Evolutionary conservation across 2,329 filamentous ascomycete species (phyloP), one percentile per base, ranked within the genome.

Genomic region (Arthroderma sp.): DNA sequence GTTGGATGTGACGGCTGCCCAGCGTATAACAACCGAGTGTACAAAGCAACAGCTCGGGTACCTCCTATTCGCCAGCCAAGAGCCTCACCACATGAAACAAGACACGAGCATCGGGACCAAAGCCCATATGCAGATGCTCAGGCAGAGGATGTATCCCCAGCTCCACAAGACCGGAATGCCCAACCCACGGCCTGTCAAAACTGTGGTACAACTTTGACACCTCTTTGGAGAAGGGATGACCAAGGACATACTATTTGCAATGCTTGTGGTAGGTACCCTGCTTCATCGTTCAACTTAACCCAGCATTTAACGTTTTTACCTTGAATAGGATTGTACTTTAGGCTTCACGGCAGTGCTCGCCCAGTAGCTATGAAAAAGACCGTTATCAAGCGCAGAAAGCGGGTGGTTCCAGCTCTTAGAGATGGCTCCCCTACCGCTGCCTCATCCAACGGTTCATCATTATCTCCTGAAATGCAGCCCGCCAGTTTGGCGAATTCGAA

Each of bases 321-420:
- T 10, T 37, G 40, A 42, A 3, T 52, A 94, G 87, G 89, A 4
- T 70, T 98, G 3, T 98, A 98, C 63, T 87, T 93, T 68, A 96
- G 96, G 64, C 78, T 98, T 2, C 91, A 98, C 60, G 88, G 88
- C 44, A 80, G 87, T 29, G 89, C 95, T 63, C 77, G 91, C 36
- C 91, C 91, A 0, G 85, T 91, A 4, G 86, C 86, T n/a, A 96
- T 98, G 91, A 98, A 96, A 65, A 96, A 95, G 63, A 83, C 86
- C 3, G 84, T 94, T 28, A 98, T 98, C 62, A 96, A 98, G 65
- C 78, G 91, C 50, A 76, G 91, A 49, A 96, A 96, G 71, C 81
- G 91, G 47, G 87, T 96, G 4, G 88, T 96, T 37, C 88, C 89
- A 11, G 86, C 84, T 11, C 69, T 77, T 28, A 63, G 68, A 45